A percentile compares a stretch with the other conserved stretches of the same genome.
phyloP scores from a whole-genome alignment of 2,329 filamentous ascomycete genomes.

The Hysterium pulicare region DNA sequence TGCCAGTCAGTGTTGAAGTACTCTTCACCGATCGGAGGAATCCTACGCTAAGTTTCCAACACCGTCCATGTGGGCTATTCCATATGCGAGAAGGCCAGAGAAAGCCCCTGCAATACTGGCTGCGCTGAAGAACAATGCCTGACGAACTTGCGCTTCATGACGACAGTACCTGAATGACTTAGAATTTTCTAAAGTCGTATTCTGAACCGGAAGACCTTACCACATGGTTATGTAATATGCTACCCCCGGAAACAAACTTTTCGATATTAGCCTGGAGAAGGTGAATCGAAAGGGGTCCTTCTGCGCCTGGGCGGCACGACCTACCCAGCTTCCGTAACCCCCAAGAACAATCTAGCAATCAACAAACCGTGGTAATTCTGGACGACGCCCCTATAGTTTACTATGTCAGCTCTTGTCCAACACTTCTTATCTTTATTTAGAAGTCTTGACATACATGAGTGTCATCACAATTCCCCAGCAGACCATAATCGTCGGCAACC shows the following conservation, averaged over 20 bases:
- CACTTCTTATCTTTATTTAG: too few species aligned
- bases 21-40: too few species aligned
- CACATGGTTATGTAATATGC: slow-evolving; percentile 60
- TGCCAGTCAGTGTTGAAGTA: too few species aligned
- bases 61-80: slow-evolving; percentile 60
- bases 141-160: slow-evolving; percentile 56
- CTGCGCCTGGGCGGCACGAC: neutral
- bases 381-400: slow-evolving; percentile 37
- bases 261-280: slow-evolving; percentile 3
- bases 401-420: neutral
- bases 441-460: too few species aligned
- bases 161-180: slow-evolving; percentile 52
- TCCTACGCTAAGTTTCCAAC: too few species aligned
- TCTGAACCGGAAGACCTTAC: slow-evolving; percentile 33
- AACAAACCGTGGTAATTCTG: slow-evolving; percentile 46
- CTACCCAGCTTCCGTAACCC: slow-evolving; percentile 32
- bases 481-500: slow-evolving; percentile 48
- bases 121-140: slow-evolving; percentile 59
- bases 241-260: slow-evolving; percentile 30
- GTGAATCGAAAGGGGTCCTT: too few species aligned
- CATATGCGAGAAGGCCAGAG: slow-evolving; percentile 55
- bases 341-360: slow-evolving; percentile 46
- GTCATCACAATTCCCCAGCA: slow-evolving; percentile 51
- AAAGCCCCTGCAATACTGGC: slow-evolving; percentile 59
- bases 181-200: too few species aligned